Base-by-base conservation (phyloP, 192 early-diverging fungal genomes). In the Coemansia asiatica region DNA sequence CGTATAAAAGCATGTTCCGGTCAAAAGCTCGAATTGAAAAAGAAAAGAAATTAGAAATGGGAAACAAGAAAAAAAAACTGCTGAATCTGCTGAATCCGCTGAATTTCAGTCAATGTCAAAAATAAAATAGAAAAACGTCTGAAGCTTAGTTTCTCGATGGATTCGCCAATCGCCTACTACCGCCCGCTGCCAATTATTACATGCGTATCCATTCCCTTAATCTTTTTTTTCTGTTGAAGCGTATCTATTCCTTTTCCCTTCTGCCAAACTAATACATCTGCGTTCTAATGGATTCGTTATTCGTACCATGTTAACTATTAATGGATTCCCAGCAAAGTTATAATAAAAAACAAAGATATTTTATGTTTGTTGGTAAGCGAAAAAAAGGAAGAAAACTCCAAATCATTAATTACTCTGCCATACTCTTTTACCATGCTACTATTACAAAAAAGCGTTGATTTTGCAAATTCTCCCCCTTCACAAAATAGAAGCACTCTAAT, bases 261-360 rank as follows among this genome's bases (percentile, higher is more conserved):
- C 28, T 19, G 21, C 51, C 48, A 23, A 26, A 2, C 49, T 22
- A 8, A 9, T 46, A 19, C 8, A n/a, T 23, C 23, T 56, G 6
- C 21, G 4, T 10, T 7, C 7, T 18, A 40, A 62, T 63, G 47
- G 53, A 69, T 63, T 55, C 38, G 29, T n/a, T 44, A 31, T 54
- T 8, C 68, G 68, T 70, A 70, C 68, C 68, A 70, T 70, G 61
- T 29, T 53, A 33, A 68, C 36, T 49, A 53, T 31, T 27, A 25
- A 70, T 54, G 67, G 67, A 68, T 68, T 68, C 50, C 67, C 67
- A 59, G 58, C 66, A 67, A 60, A n/a, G n/a, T n/a, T n/a, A n/a
- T n/a, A n/a, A 15, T 44, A 16, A 69, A 51, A 66, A 54, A 49
- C 54, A 54, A 21, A 16, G 16, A 57, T 66, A 31, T 66, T 66